phyloP scores from a whole-genome alignment of 768 basidiomycete species.

The Multifurca ochricompacta region DNA sequence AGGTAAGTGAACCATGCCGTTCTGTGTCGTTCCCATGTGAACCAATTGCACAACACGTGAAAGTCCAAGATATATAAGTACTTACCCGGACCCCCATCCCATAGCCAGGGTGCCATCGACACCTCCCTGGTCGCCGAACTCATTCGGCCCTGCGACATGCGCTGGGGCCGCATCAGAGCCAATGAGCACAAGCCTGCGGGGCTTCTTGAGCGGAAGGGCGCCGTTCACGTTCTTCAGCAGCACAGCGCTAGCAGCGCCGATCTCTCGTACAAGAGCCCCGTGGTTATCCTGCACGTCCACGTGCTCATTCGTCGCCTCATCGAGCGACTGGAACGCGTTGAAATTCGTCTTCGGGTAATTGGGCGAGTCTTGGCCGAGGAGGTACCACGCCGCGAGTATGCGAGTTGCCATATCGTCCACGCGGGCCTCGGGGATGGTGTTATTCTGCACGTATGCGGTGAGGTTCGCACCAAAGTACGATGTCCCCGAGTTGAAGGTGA shows the following conservation, averaged over 20 bases:
- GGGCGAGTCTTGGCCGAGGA: conserved; percentile 53
- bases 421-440: conserved; percentile 55
- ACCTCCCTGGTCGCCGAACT: conserved; percentile 34
- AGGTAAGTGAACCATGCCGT: conserved; percentile 75
- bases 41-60: not conserved
- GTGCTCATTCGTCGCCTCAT: conserved; percentile 48
- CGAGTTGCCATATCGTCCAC: conserved; percentile 79
- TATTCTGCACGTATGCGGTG: conserved; percentile 60
- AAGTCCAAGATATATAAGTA: not conserved
- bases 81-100: conserved; percentile 82
- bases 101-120: conserved; percentile 67
- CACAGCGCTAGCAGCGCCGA: conserved; percentile 67
- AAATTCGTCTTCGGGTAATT: conserved; percentile 65
- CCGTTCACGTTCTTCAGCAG: conserved; percentile 63
- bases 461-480: conserved; percentile 66
- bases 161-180: conserved; percentile 48
- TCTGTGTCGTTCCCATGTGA: conserved; percentile 27
- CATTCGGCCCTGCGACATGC: conserved; percentile 38
- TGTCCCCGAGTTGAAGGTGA: conserved; percentile 36
- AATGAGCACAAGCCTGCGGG: conserved; percentile 50
- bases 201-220: conserved; percentile 51
- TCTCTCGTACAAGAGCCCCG: conserved; percentile 54
- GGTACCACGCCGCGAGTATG: conserved; percentile 65
- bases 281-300: conserved; percentile 69
- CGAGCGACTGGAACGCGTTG: conserved; percentile 49